Conservation (phyloP, 768 basidiomycete species). For the Holtermannia corniformis region DNA sequence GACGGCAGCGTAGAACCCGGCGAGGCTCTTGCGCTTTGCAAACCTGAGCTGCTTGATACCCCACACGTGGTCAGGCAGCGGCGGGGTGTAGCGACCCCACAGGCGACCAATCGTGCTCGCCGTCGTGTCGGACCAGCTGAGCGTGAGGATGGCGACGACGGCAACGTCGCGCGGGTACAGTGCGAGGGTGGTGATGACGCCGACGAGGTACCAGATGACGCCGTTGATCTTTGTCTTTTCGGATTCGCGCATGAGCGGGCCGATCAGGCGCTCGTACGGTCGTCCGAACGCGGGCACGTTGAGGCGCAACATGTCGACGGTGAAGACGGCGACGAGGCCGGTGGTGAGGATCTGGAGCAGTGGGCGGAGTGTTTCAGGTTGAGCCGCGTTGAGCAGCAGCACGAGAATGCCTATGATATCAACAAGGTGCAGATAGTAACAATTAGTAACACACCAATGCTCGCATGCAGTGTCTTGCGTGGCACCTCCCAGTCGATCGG, state of each 20-base stretch:
- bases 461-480: constrained; percentile 73
- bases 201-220: constrained; percentile 83
- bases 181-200: constrained; percentile 65
- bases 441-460: constrained; percentile 57
- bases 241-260: constrained; percentile 80
- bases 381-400: constrained; percentile 50
- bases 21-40: constrained; percentile 71
- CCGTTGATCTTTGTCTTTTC: constrained; percentile 79
- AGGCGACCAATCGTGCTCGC: constrained; percentile 87
- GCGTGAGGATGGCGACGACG: constrained; percentile 81
- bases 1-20: constrained; percentile 70
- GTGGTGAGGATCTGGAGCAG: constrained; percentile 58
- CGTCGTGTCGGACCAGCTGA: constrained; percentile 92
- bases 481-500: constrained; percentile 80
- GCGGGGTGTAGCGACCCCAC: constrained; percentile 60
- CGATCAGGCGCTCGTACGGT: constrained; percentile 60
- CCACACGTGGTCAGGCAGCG: constrained; percentile 47
- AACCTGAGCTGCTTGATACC: constrained; percentile 52
- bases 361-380: constrained; percentile 46
- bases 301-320: constrained; percentile 68
- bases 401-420: constrained; percentile 53
- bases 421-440: not conserved
- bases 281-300: constrained; percentile 56
- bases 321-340: constrained; percentile 58
- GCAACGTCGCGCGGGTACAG: constrained; percentile 78